These are phyloP conservation scores for Penicillium herquei DNA, from an alignment of 495 filamentous ascomycete species.

Conservation along the genomic window DNA sequence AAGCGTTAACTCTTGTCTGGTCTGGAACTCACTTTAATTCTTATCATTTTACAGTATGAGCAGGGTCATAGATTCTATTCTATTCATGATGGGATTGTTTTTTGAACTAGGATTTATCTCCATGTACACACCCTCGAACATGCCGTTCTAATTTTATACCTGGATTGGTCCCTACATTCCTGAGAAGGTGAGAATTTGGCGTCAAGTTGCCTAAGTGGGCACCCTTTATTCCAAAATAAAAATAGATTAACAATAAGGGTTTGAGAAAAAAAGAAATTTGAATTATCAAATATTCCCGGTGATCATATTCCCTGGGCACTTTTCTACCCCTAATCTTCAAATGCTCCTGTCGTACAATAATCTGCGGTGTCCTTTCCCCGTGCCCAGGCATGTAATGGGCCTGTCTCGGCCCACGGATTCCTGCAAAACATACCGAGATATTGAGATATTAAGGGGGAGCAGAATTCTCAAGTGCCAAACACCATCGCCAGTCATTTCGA, in stretches of 20 bases:
- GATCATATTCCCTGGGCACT: no score
- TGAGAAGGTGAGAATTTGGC: slow-evolving; percentile 5
- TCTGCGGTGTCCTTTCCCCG: slow-evolving; percentile 6
- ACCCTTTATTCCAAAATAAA: neutral
- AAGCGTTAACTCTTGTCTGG: slow-evolving; percentile 8
- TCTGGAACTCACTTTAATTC: slow-evolving; percentile 12
- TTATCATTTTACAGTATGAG: neutral
- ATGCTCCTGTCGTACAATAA: slow-evolving; percentile 5
- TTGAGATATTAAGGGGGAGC: neutral
- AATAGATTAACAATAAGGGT: no score
- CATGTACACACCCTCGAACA: neutral
- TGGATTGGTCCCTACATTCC: slow-evolving; percentile 10
- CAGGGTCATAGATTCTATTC: neutral
- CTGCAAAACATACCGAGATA: slow-evolving; percentile 1
- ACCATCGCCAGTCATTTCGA: neutral
- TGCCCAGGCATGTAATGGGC: slow-evolving; percentile 5
- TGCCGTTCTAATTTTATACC: slow-evolving; percentile 6
- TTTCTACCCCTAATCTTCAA: no score
- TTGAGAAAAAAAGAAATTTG: no score
- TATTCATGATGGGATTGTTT: neutral
- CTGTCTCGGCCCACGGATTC: slow-evolving; percentile 11
- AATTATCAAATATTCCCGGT: no score
- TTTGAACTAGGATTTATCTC: neutral
- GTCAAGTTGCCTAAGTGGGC: neutral
- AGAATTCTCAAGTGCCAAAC: neutral